phyloP scores from a whole-genome alignment of 2,329 filamentous ascomycete species.

The Calonectria multiphialidica region DNA sequence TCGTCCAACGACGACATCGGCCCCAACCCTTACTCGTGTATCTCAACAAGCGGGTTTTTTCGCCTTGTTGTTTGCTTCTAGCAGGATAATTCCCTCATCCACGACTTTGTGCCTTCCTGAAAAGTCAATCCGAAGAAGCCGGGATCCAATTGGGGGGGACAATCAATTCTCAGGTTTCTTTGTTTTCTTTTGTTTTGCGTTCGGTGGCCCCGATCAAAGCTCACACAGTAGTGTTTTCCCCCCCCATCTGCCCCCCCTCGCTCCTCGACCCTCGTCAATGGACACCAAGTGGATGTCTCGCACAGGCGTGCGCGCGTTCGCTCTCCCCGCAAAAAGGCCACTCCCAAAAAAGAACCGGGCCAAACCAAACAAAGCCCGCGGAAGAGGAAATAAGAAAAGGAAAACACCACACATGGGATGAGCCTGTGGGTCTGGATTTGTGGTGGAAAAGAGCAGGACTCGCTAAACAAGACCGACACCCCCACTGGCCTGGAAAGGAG shows the following conservation, averaged over 20 bases:
- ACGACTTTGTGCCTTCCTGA: neutral
- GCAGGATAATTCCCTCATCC: neutral
- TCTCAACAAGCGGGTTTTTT: slow-evolving; percentile 23
- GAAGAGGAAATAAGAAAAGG: neutral
- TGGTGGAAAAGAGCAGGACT: slow-evolving; percentile 3
- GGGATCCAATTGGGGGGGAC: neutral
- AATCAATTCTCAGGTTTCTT: slow-evolving; percentile 1
- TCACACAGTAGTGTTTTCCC: neutral
- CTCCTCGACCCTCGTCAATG: neutral
- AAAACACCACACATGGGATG: slow-evolving; percentile 17
- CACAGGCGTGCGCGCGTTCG: neutral
- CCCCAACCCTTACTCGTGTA: slow-evolving; percentile 14
- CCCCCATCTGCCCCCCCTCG: neutral
- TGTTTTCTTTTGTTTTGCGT: slow-evolving; percentile 1
- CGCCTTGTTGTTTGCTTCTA: neutral
- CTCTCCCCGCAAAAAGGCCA: neutral
- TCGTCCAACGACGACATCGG: slow-evolving; percentile 10
- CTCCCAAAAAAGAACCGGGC: neutral
- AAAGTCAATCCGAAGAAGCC: slow-evolving; percentile 2
- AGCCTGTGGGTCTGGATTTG: slow-evolving; percentile 18
- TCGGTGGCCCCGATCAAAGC: slow-evolving; percentile 7
- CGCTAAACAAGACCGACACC: neutral
- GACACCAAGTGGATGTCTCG: neutral
- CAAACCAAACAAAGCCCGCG: neutral
- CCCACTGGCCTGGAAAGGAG: neutral